Evolutionary conservation across 306 rosid species (phyloP), one percentile per base, ranked within the genome.

Genomic region (Neltuma alba): DNA sequence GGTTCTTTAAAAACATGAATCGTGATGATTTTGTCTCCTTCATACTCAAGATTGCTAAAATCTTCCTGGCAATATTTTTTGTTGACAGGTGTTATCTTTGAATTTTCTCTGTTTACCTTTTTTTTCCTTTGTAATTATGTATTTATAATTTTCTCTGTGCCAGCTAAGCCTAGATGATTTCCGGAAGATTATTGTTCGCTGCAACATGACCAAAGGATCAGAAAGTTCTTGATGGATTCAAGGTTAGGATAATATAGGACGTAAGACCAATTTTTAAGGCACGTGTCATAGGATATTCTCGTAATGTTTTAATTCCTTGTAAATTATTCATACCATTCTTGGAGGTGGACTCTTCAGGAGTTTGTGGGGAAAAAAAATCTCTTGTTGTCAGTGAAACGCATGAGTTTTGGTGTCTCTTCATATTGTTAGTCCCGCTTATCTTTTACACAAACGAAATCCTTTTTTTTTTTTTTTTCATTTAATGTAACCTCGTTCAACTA

Each of bases 101-200:
- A 44, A 16, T 23, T 42, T 25, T 33, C 14, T 7, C 21, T 7
- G 11, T 40, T 65, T 42, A 8, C 76, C 3, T 30, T 27, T 38
- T 16, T 62, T 11, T n/a, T n/a, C n/a, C 34, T 61, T 4, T 70
- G 16, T 50, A 54, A 30, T 28, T n/a, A 13, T 36, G 42, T 31
- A 60, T 50, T 28, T 50, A 31, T 68, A 6, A 75, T 58, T 70
- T 23, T 36, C 18, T 76, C 33, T 21, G 55, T 79, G 81, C 91
- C 97, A 92, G 99, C 72, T 91, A 69, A 91, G 83, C 74, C 82
- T 91, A 0, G 98, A 95, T 8, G 98, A 95, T 82, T 95, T 92
- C 70, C 87, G 84, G 75, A 88, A 86, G 88, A 91, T 95, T 83
- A 90, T 79, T 67, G 83, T 82, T 41, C 97, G 98, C 16, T 95